Percentiles rank a stretch among this genome's conserved stretches.
phyloP scores from a whole-genome alignment of 2,329 filamentous ascomycete species.

The Neurospora crassa region DNA sequence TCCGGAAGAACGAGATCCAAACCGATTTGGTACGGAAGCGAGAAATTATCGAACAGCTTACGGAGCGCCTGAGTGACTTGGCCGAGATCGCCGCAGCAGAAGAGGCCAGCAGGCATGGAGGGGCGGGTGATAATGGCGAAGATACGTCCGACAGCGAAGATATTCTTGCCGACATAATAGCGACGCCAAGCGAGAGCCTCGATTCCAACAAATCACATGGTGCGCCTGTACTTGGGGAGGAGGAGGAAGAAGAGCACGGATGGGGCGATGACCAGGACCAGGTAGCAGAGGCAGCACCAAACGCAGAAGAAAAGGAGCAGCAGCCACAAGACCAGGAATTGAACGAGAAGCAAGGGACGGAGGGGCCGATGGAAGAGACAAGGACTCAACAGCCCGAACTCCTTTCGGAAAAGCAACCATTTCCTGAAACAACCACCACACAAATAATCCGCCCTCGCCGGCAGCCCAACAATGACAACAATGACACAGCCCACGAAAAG shows the following conservation, averaged over 20 bases:
- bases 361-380: not conserved
- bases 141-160: slow-evolving; percentile 48
- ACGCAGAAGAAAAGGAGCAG: not conserved
- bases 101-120: slow-evolving; percentile 29
- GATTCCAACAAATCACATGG: slow-evolving; percentile 26
- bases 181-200: slow-evolving; percentile 44
- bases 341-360: not conserved
- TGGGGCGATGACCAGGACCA: slow-evolving; percentile 4
- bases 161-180: slow-evolving; percentile 43
- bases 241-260: slow-evolving; percentile 11
- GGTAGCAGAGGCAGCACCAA: not conserved
- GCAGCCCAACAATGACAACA: slow-evolving; percentile 9
- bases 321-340: not conserved
- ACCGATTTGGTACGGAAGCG: slow-evolving; percentile 55
- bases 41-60: slow-evolving; percentile 54
- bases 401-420: slow-evolving; percentile 6
- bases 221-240: slow-evolving; percentile 13
- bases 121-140: slow-evolving; percentile 27
- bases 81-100: slow-evolving; percentile 39
- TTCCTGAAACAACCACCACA: not conserved
- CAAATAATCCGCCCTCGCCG: slow-evolving; percentile 6
- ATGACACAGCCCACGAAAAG: slow-evolving; percentile 19
- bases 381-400: not conserved
- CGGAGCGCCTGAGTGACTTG: slow-evolving; percentile 58
- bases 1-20: slow-evolving; percentile 51